Evolutionary conservation across 164 flowering plant genomes (phyloP).

Genomic region (Umbellularia californica): DNA sequence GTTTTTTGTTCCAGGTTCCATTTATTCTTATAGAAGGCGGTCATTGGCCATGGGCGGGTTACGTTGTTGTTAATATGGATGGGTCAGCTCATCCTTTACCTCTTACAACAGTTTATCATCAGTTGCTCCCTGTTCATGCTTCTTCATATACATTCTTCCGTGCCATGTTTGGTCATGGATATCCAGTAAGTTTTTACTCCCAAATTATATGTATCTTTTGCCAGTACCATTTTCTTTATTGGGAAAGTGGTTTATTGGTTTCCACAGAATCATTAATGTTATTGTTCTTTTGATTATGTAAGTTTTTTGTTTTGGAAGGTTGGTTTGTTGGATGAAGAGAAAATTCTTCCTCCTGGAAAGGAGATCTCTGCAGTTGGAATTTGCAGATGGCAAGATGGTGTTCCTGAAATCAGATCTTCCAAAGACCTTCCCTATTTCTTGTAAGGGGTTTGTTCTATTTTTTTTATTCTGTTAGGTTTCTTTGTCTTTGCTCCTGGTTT

Average conservation of each 20-base stretch:
- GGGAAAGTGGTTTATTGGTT: not conserved
- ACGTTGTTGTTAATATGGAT: slow-evolving; percentile 59
- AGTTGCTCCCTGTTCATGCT: slow-evolving; percentile 57
- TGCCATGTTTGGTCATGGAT: slow-evolving; percentile 73
- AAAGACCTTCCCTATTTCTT: slow-evolving; percentile 77
- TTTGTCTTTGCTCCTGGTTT: not conserved
- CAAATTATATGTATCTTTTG: slow-evolving; percentile 4
- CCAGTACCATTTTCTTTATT: not conserved
- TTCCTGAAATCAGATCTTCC: slow-evolving; percentile 63
- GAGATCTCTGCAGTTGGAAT: slow-evolving; percentile 71
- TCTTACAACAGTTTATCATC: slow-evolving; percentile 64
- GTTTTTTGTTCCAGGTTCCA: slow-evolving; percentile 56
- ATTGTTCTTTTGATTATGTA: not conserved
- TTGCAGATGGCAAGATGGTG: slow-evolving; percentile 56
- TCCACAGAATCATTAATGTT: not conserved
- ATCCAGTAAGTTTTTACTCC: slow-evolving; percentile 55
- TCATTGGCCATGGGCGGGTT: slow-evolving; percentile 38
- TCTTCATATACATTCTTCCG: slow-evolving; percentile 65
- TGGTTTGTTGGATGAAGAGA: slow-evolving; percentile 82
- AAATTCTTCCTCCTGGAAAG: slow-evolving; percentile 80
- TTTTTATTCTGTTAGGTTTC: not conserved
- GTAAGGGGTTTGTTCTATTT: slow-evolving; percentile 35
- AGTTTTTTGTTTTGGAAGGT: slow-evolving; percentile 40
- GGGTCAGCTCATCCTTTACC: slow-evolving; percentile 83
- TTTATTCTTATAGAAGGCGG: slow-evolving; percentile 67